Conservation (phyloP, 1,284 basidiomycete genomes). For the Cutaneotrichosporon mucoides region DNA sequence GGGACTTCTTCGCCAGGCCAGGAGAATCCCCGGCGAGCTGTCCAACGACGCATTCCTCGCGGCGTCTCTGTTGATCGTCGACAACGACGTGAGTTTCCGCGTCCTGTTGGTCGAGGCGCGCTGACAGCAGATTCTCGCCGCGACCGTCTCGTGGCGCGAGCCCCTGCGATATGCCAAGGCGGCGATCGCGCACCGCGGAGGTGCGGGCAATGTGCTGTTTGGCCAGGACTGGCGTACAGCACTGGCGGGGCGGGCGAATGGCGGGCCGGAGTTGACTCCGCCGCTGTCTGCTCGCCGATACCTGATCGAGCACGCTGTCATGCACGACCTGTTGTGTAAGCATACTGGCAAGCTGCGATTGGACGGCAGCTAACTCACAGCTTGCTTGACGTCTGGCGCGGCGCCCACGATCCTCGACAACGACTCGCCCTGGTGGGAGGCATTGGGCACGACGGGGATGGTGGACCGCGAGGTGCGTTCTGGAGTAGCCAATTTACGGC, state of each 20-base stretch:
- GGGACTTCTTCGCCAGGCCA: constrained; percentile 28
- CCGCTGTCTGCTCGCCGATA: constrained; percentile 18
- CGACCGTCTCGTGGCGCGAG: constrained; percentile 34
- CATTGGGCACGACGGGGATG: constrained; percentile 17
- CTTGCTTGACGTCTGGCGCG: constrained; percentile 24
- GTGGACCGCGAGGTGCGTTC: constrained; percentile 18
- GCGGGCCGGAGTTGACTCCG: not conserved
- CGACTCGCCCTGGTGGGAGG: constrained; percentile 32
- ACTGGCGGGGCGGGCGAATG: constrained; percentile 5
- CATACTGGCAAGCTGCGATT: not conserved
- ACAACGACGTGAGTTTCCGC: constrained; percentile 27
- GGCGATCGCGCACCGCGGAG: constrained; percentile 30
- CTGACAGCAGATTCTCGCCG: constrained; percentile 29
- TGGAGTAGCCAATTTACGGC: not conserved
- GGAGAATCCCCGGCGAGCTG: constrained; percentile 23
- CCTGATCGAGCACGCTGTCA: constrained; percentile 30
- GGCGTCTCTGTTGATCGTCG: constrained; percentile 24
- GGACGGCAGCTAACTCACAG: constrained; percentile 5
- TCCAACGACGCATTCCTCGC: constrained; percentile 33
- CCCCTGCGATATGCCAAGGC: constrained; percentile 25
- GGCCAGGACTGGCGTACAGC: constrained; percentile 17
- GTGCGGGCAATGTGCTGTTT: constrained; percentile 29
- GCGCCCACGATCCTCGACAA: constrained; percentile 22
- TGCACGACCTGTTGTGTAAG: constrained; percentile 31
- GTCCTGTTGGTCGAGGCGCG: not conserved